Base-by-base conservation (phyloP, 2,329 filamentous ascomycete species). In the Diaporthe humulicola region DNA sequence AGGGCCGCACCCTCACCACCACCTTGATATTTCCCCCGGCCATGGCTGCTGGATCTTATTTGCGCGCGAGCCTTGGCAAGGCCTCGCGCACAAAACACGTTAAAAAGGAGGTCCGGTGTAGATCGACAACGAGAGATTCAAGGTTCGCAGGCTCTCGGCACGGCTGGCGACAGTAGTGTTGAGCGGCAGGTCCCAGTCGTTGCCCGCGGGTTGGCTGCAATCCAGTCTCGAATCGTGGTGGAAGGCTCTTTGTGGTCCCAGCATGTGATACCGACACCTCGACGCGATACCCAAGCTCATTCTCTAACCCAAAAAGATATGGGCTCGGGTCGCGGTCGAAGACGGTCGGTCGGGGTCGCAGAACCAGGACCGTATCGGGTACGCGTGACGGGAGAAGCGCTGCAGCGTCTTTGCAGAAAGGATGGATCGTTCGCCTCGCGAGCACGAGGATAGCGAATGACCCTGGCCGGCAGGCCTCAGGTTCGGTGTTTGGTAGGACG, bases 11-110 rank as follows among this genome's bases (percentile, higher is more conserved):
- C 87, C 97, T 92, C 88, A 99, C 97, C 89, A 99, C 97, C 87
- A 99, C 97, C 93, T 99, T 99, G 85, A 99, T 99, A 83, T 99
- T 99, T 83, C 97, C 96, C 86, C 94, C 95, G 76, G 91, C 89
- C 93, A 94, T 94, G 81, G 75, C 83, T 80, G 77, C 40, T 73
- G 71, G 58, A 15, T 72, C 61, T 66, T 38, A n/a, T 57, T 42
- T 33, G 30, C 33, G 75, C 75, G 69, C 73, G 61, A 70, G 75
- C 75, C 75, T 72, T 52, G 48, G 7, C n/a, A 64, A 73, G 73
- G 73, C 60, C 69, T 57, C 69, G 73, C 75, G 69, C 69, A 52
- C 69, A 64, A 38, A 14, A 19, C 48, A 33, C 33, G 14, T 19
- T n/a, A 25, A 45, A 38, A 40, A 52, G 15, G 48, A 33, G 67